Evolutionary conservation across 2,329 filamentous ascomycete genomes (phyloP), one percentile per base, ranked within the genome.

Genomic region (Alternaria infectoria): DNA sequence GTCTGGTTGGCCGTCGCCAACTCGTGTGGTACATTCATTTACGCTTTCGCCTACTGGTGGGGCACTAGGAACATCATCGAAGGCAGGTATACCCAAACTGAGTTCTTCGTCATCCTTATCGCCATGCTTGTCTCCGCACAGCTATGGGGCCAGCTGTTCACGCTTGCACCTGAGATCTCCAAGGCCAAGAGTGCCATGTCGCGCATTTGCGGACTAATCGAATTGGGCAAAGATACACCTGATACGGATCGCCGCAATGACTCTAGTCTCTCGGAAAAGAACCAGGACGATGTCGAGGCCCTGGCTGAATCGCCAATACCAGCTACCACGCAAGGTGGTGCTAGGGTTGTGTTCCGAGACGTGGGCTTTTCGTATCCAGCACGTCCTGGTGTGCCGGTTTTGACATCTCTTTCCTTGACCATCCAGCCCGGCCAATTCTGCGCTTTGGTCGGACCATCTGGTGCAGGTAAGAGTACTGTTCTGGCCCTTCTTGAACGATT

Each of bases 1-100:
- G 74, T 89, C 13, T 89, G 86, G 83, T 83, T 89, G 8, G 87
- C 89, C 3, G 81, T 89, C 36, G 84, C 88, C 15, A 87, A 88
- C 73, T 86, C 85, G 66, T 81, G 86, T 10, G 86, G 88, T 19
- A 91, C 90, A 71, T 84, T 91, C 54, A 87, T 93, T 25, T 92
- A 93, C 72, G 89, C 90, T 0, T 86, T 94, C 57, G 89, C 90
- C 0, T 93, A 93, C 78, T 94, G 91, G 90, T 94, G 91, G 90
- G 91, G 91, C 4, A 86, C 90, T 0, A 90, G 87, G 69, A 87
- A 89, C 66, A 91, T 93, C 62, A 86, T 89, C 55, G 83, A 85
- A 45, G 90, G 91, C 5, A 81, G 87, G 59, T 90, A 90, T 68
- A 86, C 86, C 46, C 87, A 89, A 30, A 86, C 91, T n/a, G 80